These are phyloP conservation scores for Actinomortierella wolfii DNA, from an alignment of 371 early-diverging fungal species.

Conservation along the genomic window DNA sequence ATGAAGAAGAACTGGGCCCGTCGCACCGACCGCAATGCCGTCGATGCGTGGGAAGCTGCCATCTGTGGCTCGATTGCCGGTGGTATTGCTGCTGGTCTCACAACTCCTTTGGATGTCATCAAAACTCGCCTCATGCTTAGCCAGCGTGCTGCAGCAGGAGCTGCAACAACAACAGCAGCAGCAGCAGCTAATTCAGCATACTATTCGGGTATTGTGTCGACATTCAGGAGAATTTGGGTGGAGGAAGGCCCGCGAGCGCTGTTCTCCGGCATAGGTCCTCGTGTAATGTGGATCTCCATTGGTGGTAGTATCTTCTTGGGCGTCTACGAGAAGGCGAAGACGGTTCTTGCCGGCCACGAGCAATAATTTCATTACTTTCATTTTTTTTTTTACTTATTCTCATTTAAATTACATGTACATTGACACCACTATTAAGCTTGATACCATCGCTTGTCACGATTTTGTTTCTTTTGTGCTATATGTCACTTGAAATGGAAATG, in stretches of 20 bases:
- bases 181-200: constrained; percentile 45
- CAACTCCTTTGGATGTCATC: constrained; percentile 94
- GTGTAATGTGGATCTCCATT: constrained; percentile 93
- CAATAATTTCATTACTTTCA: too few species aligned
- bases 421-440: too few species aligned
- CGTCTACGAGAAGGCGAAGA: constrained; percentile 85
- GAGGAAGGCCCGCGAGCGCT: constrained; percentile 85
- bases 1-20: constrained; percentile 66
- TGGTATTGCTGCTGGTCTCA: constrained; percentile 86
- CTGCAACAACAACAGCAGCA: not conserved
- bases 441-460: too few species aligned
- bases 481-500: too few species aligned
- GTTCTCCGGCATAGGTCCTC: constrained; percentile 89
- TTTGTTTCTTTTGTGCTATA: too few species aligned
- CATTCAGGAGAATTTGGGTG: constrained; percentile 72
- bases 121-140: constrained; percentile 92
- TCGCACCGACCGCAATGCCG: constrained; percentile 48
- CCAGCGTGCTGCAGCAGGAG: constrained; percentile 51
- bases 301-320: constrained; percentile 97
- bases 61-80: constrained; percentile 91
- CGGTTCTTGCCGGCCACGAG: constrained; percentile 5
- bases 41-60: constrained; percentile 85
- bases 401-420: too few species aligned
- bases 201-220: constrained; percentile 74
- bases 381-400: too few species aligned